Percentiles rank a stretch among this genome's conserved stretches.
Evolutionary conservation across 495 filamentous ascomycete species (phyloP).

Genomic region (Monascus purpureus): DNA sequence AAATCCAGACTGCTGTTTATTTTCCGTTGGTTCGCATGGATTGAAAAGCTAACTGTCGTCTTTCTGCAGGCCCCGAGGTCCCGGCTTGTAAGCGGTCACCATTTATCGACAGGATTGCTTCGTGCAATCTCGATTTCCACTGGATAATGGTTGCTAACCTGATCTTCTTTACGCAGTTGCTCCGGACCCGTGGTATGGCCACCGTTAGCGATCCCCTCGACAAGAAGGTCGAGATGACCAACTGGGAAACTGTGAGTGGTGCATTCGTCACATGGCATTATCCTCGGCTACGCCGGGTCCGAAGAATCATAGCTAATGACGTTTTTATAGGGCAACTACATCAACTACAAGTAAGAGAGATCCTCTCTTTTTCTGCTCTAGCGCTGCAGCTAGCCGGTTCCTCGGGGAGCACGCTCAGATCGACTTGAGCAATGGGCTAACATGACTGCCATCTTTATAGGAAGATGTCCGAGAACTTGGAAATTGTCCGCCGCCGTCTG

Average conservation of each 20-base stretch:
- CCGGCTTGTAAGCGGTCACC: slow-evolving; percentile 36
- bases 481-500: slow-evolving; percentile 72
- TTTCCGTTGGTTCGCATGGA: background rate
- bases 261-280: slow-evolving; percentile 1
- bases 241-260: slow-evolving; percentile 49
- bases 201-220: slow-evolving; percentile 51
- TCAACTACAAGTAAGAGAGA: slow-evolving; percentile 65
- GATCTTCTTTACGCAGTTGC: slow-evolving; percentile 7
- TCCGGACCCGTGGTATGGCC: slow-evolving; percentile 41
- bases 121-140: background rate
- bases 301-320: slow-evolving; percentile 10
- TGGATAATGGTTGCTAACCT: slow-evolving; percentile 2
- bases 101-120: background rate
- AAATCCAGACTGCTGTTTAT: background rate
- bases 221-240: slow-evolving; percentile 74
- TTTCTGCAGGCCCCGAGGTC: slow-evolving; percentile 30
- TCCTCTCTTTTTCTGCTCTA: slow-evolving; percentile 1
- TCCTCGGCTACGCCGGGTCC: slow-evolving; percentile 1
- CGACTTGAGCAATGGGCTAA: too few relatives aligned
- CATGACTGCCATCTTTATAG: slow-evolving; percentile 35
- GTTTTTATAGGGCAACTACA: slow-evolving; percentile 49
- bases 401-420: too few relatives aligned
- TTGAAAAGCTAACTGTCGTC: slow-evolving; percentile 13
- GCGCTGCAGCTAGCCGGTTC: too few relatives aligned
- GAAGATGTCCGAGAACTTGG: slow-evolving; percentile 97